Percentiles rank a stretch among this genome's conserved stretches.
These are phyloP conservation scores for Clavaria fumosa DNA, from an alignment of 768 basidiomycete species.

Conservation along the genomic window DNA sequence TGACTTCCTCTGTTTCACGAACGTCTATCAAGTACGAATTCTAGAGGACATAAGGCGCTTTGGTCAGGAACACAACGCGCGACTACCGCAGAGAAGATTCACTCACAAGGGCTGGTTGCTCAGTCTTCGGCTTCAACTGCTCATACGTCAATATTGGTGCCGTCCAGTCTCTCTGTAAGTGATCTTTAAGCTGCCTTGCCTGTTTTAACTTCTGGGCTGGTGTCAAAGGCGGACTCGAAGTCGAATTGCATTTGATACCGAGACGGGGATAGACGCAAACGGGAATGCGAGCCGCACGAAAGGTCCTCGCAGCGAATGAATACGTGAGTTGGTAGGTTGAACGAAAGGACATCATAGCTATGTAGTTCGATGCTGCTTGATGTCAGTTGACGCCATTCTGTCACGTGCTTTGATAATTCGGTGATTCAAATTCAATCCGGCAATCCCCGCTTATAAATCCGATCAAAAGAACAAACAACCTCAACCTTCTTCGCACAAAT, in stretches of 20 bases:
- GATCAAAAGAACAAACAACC: no score
- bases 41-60: constrained; percentile 22
- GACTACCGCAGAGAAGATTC: constrained; percentile 2
- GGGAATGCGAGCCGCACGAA: no score
- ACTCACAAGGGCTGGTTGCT: constrained; percentile 54
- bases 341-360: no score
- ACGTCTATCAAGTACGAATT: constrained; percentile 72
- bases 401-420: no score
- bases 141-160: constrained; percentile 60
- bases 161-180: constrained; percentile 60
- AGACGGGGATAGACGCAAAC: no score
- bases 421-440: no score
- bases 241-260: no score
- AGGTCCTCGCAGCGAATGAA: no score
- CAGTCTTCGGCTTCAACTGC: constrained; percentile 64
- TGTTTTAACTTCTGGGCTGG: constrained; percentile 15
- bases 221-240: constrained; percentile 22
- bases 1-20: constrained; percentile 84
- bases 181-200: constrained; percentile 22
- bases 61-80: not conserved
- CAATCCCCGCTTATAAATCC: no score
- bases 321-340: no score
- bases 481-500: constrained; percentile 4
- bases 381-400: no score
- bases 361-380: no score